Base-by-base conservation (phyloP, 441 rosid species). In the Corymbia calophylla region DNA sequence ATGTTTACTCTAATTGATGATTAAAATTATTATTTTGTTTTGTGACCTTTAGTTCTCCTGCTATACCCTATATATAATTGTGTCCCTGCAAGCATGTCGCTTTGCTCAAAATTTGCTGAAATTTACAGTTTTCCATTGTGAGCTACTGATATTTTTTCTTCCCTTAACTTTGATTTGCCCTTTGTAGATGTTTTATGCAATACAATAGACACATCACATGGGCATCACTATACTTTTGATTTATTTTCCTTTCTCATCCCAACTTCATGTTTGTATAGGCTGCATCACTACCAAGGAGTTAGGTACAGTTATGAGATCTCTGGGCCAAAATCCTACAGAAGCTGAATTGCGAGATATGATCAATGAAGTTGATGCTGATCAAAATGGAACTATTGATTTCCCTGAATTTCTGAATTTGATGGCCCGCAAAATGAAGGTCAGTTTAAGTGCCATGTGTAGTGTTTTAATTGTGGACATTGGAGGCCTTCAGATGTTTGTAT, bases 331-430 rank as follows among this genome's bases (percentile, higher is more conserved):
- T 62, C 93, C 91, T 17, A 91, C 90, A 27, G 92, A 92, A 85
- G 92, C 93, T 77, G 92, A 92, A 77, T 87, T 92, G 16, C 92
- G 89, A 47, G 93, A 91, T 70, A 92, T 92, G 93, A 92, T 92
- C 90, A 92, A 60, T 15, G 92, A 89, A 86, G 93, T 92, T 27
- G 92, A 92, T 88, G 93, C 93, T 58, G 92, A 92, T 87, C 93
- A 92, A 49, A 92, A 92, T 89, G 93, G 93, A 27, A 91, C 93
- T 9, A 89, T 92, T 77, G 93, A 92, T 62, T 92, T 92, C 88
- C 91, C 92, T 27, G 92, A 92, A 87, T 92, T 92, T 51, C 88
- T 92, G 90, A 91, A 92, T 87, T 91, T 92, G 93, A 92, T 92
- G 93, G 91, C 92, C 7, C 91, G 91, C 54, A 92, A 92, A 23